These are phyloP conservation scores for Gossypium trilobum DNA, from an alignment of 441 rosid genomes.

Conservation along the genomic window DNA sequence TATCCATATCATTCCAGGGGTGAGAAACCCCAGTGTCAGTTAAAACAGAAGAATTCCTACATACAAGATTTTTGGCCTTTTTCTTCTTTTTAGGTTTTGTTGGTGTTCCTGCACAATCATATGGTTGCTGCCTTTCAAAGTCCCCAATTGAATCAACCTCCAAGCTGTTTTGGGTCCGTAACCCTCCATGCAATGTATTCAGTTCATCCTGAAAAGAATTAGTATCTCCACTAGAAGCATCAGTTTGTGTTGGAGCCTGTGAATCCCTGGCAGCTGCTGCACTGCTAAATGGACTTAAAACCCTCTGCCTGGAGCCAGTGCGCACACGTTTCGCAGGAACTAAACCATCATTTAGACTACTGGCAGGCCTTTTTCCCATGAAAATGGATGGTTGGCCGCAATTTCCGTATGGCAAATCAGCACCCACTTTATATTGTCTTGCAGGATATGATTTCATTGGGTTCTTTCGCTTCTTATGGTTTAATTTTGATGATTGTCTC, in stretches of 20 bases:
- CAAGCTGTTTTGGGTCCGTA: constrained; percentile 57
- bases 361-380: constrained; percentile 62
- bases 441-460: constrained; percentile 39
- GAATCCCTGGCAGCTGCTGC: constrained; percentile 45
- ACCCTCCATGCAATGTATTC: constrained; percentile 75
- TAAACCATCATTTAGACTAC: constrained; percentile 48
- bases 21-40: constrained; percentile 3
- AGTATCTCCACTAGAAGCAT: constrained; percentile 97
- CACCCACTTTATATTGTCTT: constrained; percentile 58
- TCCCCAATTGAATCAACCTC: constrained; percentile 79
- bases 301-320: constrained; percentile 84
- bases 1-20: constrained; percentile 9
- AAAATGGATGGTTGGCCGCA: constrained; percentile 38
- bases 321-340: constrained; percentile 87
- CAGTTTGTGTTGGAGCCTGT: constrained; percentile 54
- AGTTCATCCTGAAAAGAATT: constrained; percentile 92
- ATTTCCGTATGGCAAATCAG: constrained; percentile 49
- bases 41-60: constrained; percentile 24
- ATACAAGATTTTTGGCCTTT: constrained; percentile 57
- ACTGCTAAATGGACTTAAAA: constrained; percentile 50
- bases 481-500: constrained; percentile 42
- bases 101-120: constrained; percentile 73
- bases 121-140: constrained; percentile 59
- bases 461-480: constrained; percentile 49
- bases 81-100: constrained; percentile 79